Evolutionary conservation across 164 flowering plant genomes (phyloP).

Genomic region (Stephania yunnanensis): DNA sequence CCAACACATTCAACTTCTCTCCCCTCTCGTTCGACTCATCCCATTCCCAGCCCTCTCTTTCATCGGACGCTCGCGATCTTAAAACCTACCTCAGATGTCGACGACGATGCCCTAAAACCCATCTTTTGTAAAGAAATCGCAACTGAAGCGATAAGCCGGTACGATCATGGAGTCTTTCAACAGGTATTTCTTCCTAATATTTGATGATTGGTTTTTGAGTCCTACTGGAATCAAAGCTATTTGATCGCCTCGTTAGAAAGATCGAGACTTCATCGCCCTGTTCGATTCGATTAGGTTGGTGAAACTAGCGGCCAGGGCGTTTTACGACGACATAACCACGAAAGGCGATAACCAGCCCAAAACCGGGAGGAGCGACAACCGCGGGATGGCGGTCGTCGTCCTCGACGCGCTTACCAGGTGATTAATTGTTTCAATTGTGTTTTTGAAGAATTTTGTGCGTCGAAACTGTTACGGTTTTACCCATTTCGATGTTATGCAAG

Average conservation of each 20-base stretch:
- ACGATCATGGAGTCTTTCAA: slow-evolving; percentile 20
- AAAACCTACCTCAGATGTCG: too few relatives aligned
- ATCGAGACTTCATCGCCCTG: not conserved
- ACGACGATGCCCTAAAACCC: too few relatives aligned
- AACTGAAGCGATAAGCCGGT: not conserved
- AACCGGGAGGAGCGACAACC: slow-evolving; percentile 71
- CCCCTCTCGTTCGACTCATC: too few relatives aligned
- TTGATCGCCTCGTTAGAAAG: not conserved
- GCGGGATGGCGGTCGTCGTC: slow-evolving; percentile 91
- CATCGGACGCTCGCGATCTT: too few relatives aligned
- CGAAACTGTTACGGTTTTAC: too few relatives aligned
- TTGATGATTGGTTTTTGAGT: not conserved
- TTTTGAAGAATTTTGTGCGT: too few relatives aligned
- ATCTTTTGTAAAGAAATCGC: not conserved
- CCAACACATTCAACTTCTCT: too few relatives aligned
- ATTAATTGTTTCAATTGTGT: not conserved
- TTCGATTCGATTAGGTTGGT: slow-evolving; percentile 30
- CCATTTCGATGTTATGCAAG: too few relatives aligned
- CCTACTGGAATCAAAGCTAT: not conserved
- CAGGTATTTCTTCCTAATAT: slow-evolving; percentile 9
- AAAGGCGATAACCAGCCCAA: slow-evolving; percentile 71
- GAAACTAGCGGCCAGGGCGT: slow-evolving; percentile 53
- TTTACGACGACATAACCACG: slow-evolving; percentile 47
- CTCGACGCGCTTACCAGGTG: slow-evolving; percentile 95
- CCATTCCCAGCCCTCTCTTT: too few relatives aligned